phyloP scores from a whole-genome alignment of 208 protist species.

The Crithidia thermophila region DNA sequence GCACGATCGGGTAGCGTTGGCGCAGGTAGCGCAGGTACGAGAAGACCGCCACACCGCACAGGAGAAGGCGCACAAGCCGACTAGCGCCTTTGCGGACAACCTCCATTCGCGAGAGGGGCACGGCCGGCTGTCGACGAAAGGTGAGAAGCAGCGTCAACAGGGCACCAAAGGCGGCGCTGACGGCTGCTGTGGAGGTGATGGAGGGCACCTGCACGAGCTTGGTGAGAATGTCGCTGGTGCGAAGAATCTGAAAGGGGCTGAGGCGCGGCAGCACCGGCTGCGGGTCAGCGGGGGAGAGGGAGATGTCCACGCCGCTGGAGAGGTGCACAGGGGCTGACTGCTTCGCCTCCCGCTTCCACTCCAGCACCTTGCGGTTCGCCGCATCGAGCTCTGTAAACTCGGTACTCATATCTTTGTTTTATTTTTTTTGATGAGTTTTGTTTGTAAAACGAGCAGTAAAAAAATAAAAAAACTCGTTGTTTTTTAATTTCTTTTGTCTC shows the following conservation, averaged over 20 bases:
- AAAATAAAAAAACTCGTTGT: not conserved
- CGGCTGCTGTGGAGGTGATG: conserved; percentile 32
- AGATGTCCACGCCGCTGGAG: conserved; percentile 42
- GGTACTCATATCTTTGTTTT: not conserved
- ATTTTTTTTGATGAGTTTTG: not conserved
- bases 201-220: conserved; percentile 45
- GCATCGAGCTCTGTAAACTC: conserved; percentile 27
- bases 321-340: conserved; percentile 26
- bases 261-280: conserved; percentile 36
- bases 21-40: conserved; percentile 39
- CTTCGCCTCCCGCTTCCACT: conserved; percentile 47
- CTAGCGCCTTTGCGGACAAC: not conserved
- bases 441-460: not conserved
- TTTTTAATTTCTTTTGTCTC: not conserved
- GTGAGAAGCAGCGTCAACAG: conserved; percentile 27
- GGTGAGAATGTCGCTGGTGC: conserved; percentile 31
- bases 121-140: not conserved
- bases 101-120: not conserved
- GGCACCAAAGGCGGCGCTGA: conserved; percentile 41
- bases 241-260: conserved; percentile 40
- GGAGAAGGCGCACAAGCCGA: conserved; percentile 8
- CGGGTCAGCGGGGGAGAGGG: conserved; percentile 33
- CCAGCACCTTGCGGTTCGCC: conserved; percentile 41
- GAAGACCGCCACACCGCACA: not conserved
- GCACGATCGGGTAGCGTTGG: conserved; percentile 27